Evolutionary conservation across 2,329 filamentous ascomycete genomes (phyloP), one percentile per base, ranked within the genome.

Genomic region (Scopulariopsis brevicaulis): DNA sequence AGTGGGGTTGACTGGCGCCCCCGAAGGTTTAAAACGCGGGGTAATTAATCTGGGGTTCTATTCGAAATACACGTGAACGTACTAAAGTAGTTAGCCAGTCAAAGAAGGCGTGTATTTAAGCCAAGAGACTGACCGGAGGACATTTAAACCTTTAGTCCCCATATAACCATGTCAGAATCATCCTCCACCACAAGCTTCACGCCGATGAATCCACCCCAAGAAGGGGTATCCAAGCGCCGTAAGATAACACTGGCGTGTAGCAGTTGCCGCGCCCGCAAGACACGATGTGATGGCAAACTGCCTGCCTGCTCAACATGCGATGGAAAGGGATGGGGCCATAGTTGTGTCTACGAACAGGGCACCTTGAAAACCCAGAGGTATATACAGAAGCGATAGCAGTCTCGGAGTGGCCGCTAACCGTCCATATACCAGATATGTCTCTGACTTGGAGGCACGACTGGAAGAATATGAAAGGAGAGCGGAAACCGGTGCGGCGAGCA

Each of bases 241-340:
- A 56, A 56, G 20, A 46, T 56, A 18, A 34, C 54, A 18, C 35
- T 56, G 11, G 54, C 54, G 28, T 56, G 54, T 35, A 56, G 32
- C 24, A 43, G 43, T 22, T 56, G 54, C 54, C 54, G 54, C 34
- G 20, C 35, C 8, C 54, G 54, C 34, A 56, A 56, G 35, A 56
- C 54, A 12, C 54, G 54, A 15, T 56, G 54, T 35, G 54, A 56
- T 56, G 54, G 54, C 35, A 43, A 32, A 28, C 54, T 43, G 28
- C 54, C 54, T 22, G 54, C 54, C 22, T 56, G 54, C 35, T 46
- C 54, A 46, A 43, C 54, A 12, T 56, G 54, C 54, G 35, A 56
- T 14, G 34, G 10, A n/a, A 43, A 24, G 28, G 54, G 54, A 28
- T 28, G n/a, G 18, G 40, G 54, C n/a, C 11, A 12, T 18, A 46